Base-by-base conservation (phyloP, 208 protist genomes). In the Trypanosoma boissoni region DNA sequence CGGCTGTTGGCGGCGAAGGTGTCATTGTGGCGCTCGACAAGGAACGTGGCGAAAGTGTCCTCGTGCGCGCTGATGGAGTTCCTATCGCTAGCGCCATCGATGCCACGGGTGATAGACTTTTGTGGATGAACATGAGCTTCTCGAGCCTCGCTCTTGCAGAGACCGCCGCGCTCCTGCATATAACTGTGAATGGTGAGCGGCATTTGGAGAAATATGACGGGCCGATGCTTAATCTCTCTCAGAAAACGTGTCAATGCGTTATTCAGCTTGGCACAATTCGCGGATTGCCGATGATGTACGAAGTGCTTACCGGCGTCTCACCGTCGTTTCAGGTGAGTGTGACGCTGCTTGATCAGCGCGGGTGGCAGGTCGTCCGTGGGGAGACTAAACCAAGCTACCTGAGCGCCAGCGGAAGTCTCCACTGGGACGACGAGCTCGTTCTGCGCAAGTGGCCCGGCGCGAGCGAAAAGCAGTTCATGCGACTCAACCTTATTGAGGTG, bases 401-500 rank as follows among this genome's bases (percentile, higher is more conserved):
- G 58, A 92, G 82, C 68, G 83, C 82, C 41, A 95, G 88, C 46
- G 88, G 88, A 23, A 92, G 74, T 43, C 58, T 95, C 41, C 76
- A 79, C 12, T 95, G 88, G 85, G 72, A 73, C 29, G 84, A 95
- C 70, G 58, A 89, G 56, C 75, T 95, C 31, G 80, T 88, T 10
- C 63, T 95, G 55, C 77, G 75, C 27, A 95, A 95, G 68, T 92
- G 85, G 85, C 88, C 88, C 10, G 88, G 88, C 2, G 88, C 88
- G 36, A 67, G 52, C 26, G 67, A 68, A n/a, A 76, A 76, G 21
- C 88, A 95, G 74, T 95, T 91, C 72, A 54, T 86, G 50, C 88
- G 88, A n/a, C 72, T 95, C 18, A 89, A 95, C 48, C 74, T 95
- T 36, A 91, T 73, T n/a, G 84, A 95, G 64, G 88, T 95, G 20